phyloP scores from a whole-genome alignment of 768 basidiomycete species.

The Mycena galericulata region DNA sequence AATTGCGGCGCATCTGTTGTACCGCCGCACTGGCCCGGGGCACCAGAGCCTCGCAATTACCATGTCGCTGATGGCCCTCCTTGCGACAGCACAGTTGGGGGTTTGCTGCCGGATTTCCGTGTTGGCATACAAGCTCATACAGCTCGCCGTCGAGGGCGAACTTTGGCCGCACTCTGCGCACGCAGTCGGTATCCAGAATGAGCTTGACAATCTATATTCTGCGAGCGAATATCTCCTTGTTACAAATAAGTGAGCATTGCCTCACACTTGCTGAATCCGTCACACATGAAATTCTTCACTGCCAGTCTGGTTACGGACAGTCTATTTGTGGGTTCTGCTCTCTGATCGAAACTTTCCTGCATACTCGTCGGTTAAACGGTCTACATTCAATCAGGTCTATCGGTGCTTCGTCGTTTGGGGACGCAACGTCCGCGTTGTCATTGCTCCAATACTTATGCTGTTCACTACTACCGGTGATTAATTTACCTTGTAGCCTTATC shows the following conservation, averaged over 20 bases:
- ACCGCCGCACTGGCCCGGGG: neutral
- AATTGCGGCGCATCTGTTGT: neutral
- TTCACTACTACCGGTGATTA: too few relatives aligned
- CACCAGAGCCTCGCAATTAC: neutral
- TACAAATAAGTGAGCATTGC: slow-evolving; percentile 12
- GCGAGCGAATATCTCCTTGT: slow-evolving; percentile 2
- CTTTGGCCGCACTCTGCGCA: neutral
- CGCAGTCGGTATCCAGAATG: neutral
- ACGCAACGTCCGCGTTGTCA: too few relatives aligned
- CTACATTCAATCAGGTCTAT: neutral
- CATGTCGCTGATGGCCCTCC: neutral
- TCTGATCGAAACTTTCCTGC: too few relatives aligned
- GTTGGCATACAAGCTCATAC: neutral
- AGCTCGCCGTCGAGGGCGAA: neutral
- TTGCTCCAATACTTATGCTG: too few relatives aligned
- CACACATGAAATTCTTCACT: neutral
- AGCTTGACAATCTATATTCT: neutral
- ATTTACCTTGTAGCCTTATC: too few relatives aligned
- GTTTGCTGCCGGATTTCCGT: neutral
- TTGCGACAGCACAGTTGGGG: slow-evolving; percentile 7
- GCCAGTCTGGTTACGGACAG: neutral
- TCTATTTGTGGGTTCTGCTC: neutral
- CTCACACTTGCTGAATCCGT: neutral
- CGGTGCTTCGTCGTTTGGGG: too few relatives aligned
- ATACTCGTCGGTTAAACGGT: neutral